These are phyloP conservation scores for Gardenia jasminoides DNA, from an alignment of 257 asterid species.

Conservation along the genomic window DNA sequence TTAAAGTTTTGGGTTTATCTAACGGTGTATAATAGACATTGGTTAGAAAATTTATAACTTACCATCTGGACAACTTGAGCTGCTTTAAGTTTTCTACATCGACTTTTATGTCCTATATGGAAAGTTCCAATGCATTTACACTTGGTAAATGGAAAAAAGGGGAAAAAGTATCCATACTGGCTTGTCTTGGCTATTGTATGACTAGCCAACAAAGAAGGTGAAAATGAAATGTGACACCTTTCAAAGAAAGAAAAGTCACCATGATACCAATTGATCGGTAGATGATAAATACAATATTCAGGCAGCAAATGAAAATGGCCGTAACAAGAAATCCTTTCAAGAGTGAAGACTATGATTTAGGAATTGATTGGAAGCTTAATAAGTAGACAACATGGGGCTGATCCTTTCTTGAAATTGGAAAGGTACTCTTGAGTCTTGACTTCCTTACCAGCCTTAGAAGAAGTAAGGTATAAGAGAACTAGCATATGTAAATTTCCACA, in stretches of 20 bases:
- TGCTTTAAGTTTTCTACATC: too few relatives aligned
- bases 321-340: neutral
- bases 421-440: constrained; percentile 12
- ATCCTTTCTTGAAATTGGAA: neutral
- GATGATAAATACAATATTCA: neutral
- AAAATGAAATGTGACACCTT: neutral
- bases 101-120: too few relatives aligned
- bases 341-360: neutral
- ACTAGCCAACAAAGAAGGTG: neutral
- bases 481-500: neutral
- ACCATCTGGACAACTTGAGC: too few relatives aligned
- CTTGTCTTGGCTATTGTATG: too few relatives aligned
- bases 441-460: constrained; percentile 6
- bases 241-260: neutral
- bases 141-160: too few relatives aligned
- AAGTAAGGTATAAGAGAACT: neutral
- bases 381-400: neutral
- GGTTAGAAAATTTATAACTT: too few relatives aligned
- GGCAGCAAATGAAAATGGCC: neutral
- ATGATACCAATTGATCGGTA: neutral
- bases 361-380: neutral
- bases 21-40: too few relatives aligned
- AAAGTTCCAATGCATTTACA: too few relatives aligned
- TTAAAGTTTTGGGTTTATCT: too few relatives aligned
- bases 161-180: too few relatives aligned